Conservation (phyloP, 2,329 filamentous ascomycete genomes). For the Clonostachys chloroleuca region DNA sequence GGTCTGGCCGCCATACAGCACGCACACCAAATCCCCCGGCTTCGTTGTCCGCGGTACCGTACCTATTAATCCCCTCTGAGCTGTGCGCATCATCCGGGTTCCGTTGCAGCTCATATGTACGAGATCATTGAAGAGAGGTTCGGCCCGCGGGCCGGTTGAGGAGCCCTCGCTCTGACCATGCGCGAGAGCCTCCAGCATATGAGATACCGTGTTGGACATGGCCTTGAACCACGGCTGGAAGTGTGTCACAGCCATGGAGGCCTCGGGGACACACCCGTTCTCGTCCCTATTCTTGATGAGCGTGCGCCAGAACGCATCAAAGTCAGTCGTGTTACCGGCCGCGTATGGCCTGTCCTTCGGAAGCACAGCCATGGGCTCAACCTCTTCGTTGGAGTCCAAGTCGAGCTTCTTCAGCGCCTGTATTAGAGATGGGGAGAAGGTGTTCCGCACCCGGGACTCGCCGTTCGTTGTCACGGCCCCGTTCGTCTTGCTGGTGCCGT, state of each 20-base stretch:
- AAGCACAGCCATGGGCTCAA: not conserved
- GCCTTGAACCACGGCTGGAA: conserved; percentile 6
- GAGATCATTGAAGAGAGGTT: conserved; percentile 6
- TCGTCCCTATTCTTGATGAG: conserved; percentile 5
- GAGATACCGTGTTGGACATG: not conserved
- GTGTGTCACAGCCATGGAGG: not conserved
- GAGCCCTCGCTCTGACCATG: conserved; percentile 1
- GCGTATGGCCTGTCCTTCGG: conserved; percentile 2
- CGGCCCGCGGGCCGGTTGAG: not conserved
- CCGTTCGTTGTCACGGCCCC: not conserved
- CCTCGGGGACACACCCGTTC: not conserved
- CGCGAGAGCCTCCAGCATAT: conserved; percentile 3
- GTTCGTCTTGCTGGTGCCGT: not conserved
- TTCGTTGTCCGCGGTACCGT: conserved; percentile 2
- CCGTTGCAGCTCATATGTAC: conserved; percentile 5
- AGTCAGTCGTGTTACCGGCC: not conserved
- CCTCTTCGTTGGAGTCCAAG: not conserved
- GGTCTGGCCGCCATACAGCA: conserved; percentile 7
- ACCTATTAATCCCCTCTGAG: conserved; percentile 2
- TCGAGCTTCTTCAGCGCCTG: conserved; percentile 4
- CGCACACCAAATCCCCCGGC: conserved; percentile 4
- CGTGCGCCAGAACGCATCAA: conserved; percentile 6
- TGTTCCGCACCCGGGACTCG: conserved; percentile 1
- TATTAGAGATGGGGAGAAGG: conserved; percentile 2
- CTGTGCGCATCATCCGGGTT: conserved; percentile 4